Base-by-base conservation (phyloP, 306 rosid species). In the Senna siamea region DNA sequence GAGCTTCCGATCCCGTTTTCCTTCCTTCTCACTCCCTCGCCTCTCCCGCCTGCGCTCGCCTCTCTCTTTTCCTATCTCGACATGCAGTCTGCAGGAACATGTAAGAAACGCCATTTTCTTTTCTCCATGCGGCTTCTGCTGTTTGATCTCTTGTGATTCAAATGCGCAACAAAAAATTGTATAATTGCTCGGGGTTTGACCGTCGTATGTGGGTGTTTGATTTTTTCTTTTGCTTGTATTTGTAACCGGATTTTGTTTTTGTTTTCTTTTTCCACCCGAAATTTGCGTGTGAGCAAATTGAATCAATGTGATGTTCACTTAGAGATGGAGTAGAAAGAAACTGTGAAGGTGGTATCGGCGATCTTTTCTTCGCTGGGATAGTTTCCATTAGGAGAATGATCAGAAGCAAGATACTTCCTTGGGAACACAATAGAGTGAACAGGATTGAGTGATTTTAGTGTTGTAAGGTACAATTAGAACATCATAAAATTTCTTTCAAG, bases 1-100 rank as follows among this genome's bases (percentile, higher is more conserved):
- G 74, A 57, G 50, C 79, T 57, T 82, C 83, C 56, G 78, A 76
- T 59, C 80, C 74, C 74, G 73, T 79, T 44, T 73, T 66, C 74
- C 48, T 85, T 78, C 72, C 79, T 37, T 57, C 66, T 20, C 78
- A 70, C 35, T 32, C 34, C 15, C 59, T 30, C 73, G 75, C 32
- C 35, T 32, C 34, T 11, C 59, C 37, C 73, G 75, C 32, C 69
- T 69, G 63, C 51, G 14, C 12, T 1, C n/a, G n/a, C 12, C 9
- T 26, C 54, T 40, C 10, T 10, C 46, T 57, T 78, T 34, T 40
- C 47, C 81, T 44, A 5, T 66, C 15, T 63, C 79, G 73, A 28
- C 19, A 57, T 50, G 14, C 63, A 32, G 22, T 37, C 34, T 75
- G 57, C 68, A 73, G 63, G 43, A 22, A 62, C 60, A 66, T 75